A percentile compares a stretch with the other conserved stretches of the same genome.
Conservation (phyloP, 495 filamentous ascomycete species). For the Glutinoglossum americanum region DNA sequence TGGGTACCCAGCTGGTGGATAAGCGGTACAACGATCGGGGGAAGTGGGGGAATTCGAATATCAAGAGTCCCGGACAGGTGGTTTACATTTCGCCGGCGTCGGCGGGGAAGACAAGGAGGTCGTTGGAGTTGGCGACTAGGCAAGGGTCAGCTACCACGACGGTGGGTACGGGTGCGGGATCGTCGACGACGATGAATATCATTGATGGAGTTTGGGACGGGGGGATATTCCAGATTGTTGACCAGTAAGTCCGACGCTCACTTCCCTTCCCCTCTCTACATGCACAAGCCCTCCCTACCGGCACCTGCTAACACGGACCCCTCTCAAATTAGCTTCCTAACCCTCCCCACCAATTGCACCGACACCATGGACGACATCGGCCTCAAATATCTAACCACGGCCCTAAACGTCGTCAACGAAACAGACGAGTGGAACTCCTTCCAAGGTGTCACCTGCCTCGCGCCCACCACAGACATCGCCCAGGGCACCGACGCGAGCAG, state of each 20-base stretch:
- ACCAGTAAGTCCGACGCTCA: constrained; percentile 1
- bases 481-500: neutral
- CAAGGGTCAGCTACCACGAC: neutral
- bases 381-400: neutral
- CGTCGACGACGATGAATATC: neutral
- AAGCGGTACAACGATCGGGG: neutral
- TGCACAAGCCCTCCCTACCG: neutral
- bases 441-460: constrained; percentile 5
- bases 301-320: neutral
- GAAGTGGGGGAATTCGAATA: neutral
- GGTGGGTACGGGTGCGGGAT: neutral
- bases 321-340: constrained; percentile 4
- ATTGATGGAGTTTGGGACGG: constrained; percentile 3
- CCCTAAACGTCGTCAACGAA: neutral
- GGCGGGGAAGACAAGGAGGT: neutral
- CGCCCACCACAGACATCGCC: constrained; percentile 3
- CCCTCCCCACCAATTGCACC: constrained; percentile 6
- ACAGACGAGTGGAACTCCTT: constrained; percentile 4
- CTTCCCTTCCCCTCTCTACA: neutral
- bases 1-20: neutral
- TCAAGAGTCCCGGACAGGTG: neutral
- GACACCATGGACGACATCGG: constrained; percentile 2
- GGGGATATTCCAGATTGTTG: constrained; percentile 5
- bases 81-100: neutral
- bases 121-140: neutral